These are phyloP conservation scores for Pseudoscleropodium purum DNA, from an alignment of 225 moss, liverwort and hornwort genomes.

Conservation along the genomic window DNA sequence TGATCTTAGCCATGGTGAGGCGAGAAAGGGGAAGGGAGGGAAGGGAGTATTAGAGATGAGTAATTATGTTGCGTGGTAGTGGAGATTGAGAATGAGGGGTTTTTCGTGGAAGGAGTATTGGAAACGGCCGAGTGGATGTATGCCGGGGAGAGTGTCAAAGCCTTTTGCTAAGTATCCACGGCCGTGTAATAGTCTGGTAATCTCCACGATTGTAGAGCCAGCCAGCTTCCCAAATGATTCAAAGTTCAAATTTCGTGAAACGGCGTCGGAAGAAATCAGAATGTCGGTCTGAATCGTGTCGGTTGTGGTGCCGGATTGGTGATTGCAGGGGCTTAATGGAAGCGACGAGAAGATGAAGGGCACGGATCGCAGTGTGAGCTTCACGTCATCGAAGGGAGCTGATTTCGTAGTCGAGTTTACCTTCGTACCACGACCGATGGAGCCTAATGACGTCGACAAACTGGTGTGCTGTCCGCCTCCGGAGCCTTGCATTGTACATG, in stretches of 20 bases:
- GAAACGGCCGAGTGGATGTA: constrained; percentile 18
- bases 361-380: constrained; percentile 5
- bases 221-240: neutral
- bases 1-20: neutral
- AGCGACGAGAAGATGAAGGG: constrained; percentile 23
- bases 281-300: neutral
- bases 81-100: constrained; percentile 2
- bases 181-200: constrained; percentile 20
- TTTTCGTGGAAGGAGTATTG: constrained; percentile 18
- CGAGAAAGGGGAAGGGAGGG: neutral
- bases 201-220: neutral
- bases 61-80: neutral
- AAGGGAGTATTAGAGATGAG: neutral
- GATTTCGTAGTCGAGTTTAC: constrained; percentile 19
- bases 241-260: neutral
- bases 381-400: constrained; percentile 24
- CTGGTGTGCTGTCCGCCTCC: constrained; percentile 46
- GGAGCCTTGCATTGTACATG: constrained; percentile 46
- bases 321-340: constrained; percentile 18
- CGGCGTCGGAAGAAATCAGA: neutral
- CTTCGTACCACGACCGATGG: constrained; percentile 31
- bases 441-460: constrained; percentile 30
- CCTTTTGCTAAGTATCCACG: neutral
- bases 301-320: neutral
- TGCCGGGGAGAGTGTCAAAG: constrained; percentile 2